Base-by-base conservation (phyloP, 148 eudicot genomes). In the Dysphania ambrosioides region DNA sequence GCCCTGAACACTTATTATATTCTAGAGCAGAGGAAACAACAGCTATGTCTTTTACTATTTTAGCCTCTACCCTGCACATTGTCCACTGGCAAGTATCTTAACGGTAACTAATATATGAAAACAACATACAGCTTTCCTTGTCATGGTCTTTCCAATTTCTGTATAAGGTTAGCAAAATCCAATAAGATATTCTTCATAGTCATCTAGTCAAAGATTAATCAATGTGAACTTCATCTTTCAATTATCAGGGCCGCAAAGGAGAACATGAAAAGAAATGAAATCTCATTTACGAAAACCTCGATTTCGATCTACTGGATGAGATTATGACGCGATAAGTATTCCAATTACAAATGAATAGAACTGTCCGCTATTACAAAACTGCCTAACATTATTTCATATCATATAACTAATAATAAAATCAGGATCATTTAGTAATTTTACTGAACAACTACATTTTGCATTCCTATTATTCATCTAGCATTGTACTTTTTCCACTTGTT, bases 221-320 rank as follows among this genome's bases (percentile, higher is more conserved):
- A 18, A 8, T 40, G 65, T 26, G 49, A 59, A 73, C n/a, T 35
- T 72, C 29, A 58, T 23, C 74, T 13, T 49, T 49, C 38, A 71
- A n/a, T 34, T 21, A 71, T 40, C 23, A 71, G 44, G 47, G 49
- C 47, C 11, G n/a, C n/a, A 56, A 71, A 35, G 27, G 63, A 71
- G 61, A 27, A 60, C 27, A 27, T 27, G 30, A 60, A 60, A 60
- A 10, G n/a, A n/a, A 24, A 24, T 31, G 8, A 58, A 58, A 9
- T 60, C 35, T 60, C 35, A 29, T 11, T 60, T 36, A 36, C n/a
- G n/a, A n/a, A n/a, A n/a, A n/a, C n/a, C n/a, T n/a, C n/a, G n/a
- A n/a, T n/a, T n/a, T n/a, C n/a, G n/a, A n/a, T n/a, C n/a, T n/a
- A n/a, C n/a, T n/a, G n/a, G n/a, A n/a, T n/a, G n/a, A n/a, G n/a